Base-by-base conservation (phyloP, 176 grass and related monocot genomes). In the Avena eriantha region DNA sequence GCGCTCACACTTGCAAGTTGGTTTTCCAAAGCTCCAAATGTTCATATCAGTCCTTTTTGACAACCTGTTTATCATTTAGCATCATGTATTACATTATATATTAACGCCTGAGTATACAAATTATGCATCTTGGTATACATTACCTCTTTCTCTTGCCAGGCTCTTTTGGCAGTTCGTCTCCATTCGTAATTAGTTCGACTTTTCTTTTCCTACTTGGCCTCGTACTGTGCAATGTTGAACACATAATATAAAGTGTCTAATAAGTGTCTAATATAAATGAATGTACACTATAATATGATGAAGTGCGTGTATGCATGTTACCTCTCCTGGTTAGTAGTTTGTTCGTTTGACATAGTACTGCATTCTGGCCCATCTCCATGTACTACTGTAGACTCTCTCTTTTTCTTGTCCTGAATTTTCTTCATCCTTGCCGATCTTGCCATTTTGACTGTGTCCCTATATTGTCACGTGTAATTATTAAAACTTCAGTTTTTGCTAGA, bases 21-120 rank as follows among this genome's bases (percentile, higher is more conserved):
- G 78, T 7, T 41, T 49, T 15, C 85, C 78, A 15, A 81, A 87
- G 19, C 75, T 87, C 85, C 78, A 81, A 63, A 63, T 73, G 53
- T 79, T 69, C 54, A 47, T 73, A 23, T 13, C 10, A 73, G 39
- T 73, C 41, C 36, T 46, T 46, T 72, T 11, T 2, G 4, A 19
- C 41, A 11, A 6, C 41, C 41, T 73, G 69, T 47, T 73, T 18
- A 73, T 47, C 47, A 14, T 23, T 23, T 46, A 73, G 69, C 69
- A 73, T 47, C 21, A 73, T 15, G 2, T 46, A 18, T 35, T 9
- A 36, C 33, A 68, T 68, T 18, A 9, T 18, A 29, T 3, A 24
- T 45, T 1, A 8, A 45, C 8, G 5, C 41, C 1, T 45, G 41
- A 45, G 0, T 45, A 45, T 45, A 8, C 5, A 45, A 45, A 45